Evolutionary conservation across 2,329 filamentous ascomycete species (phyloP).

Genomic region (Cucurbitaria berberidis): DNA sequence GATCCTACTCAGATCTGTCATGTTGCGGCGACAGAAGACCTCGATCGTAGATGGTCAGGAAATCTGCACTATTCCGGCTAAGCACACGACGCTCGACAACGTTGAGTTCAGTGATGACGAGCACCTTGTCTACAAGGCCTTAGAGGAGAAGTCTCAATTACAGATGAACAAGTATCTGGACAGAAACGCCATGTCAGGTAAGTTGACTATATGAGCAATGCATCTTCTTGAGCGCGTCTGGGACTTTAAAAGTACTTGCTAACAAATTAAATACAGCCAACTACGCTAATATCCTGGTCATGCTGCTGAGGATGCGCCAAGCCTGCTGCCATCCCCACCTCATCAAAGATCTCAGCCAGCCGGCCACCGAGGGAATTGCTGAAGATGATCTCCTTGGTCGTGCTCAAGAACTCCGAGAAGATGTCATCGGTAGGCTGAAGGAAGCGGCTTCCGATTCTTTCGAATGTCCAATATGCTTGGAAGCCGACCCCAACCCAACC

Average conservation of each 20-base stretch:
- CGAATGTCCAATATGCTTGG: constrained; percentile 84
- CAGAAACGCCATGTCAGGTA: constrained; percentile 66
- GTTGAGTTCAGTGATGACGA: constrained; percentile 73
- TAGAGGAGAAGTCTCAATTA: constrained; percentile 71
- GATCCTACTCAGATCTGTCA: constrained; percentile 76
- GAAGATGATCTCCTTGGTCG: constrained; percentile 65
- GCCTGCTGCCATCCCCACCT: constrained; percentile 79
- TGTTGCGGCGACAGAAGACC: constrained; percentile 82
- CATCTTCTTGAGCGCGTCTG: not conserved
- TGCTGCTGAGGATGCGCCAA: constrained; percentile 80
- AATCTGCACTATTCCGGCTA: constrained; percentile 71
- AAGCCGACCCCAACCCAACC: constrained; percentile 73
- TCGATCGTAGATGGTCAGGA: constrained; percentile 80
- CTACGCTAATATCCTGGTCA: constrained; percentile 80
- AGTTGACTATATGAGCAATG: not conserved
- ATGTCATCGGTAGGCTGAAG: constrained; percentile 72
- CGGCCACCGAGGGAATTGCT: constrained; percentile 64
- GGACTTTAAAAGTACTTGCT: too few relatives aligned
- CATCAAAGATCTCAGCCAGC: constrained; percentile 69
- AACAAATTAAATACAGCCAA: constrained; percentile 51
- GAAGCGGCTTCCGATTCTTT: constrained; percentile 64
- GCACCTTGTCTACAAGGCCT: constrained; percentile 65
- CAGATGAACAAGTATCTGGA: constrained; percentile 79
- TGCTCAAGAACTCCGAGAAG: constrained; percentile 64
- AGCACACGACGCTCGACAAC: constrained; percentile 66